Evolutionary conservation across 345 rosid species (phyloP).

Genomic region (Euphorbia peplus): DNA sequence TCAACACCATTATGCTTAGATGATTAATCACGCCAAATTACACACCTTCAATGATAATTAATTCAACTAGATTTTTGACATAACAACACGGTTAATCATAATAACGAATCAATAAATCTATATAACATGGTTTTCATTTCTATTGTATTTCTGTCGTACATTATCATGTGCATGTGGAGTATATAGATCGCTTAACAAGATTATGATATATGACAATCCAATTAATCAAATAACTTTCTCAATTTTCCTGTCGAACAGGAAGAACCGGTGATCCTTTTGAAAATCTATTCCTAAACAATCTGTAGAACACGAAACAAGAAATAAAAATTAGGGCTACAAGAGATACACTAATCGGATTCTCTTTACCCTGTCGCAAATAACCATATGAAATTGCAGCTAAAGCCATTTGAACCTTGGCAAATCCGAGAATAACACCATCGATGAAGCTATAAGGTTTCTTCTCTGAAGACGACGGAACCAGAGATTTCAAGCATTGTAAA

Average conservation of each 20-base stretch:
- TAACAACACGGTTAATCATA: too few relatives aligned
- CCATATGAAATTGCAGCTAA: not conserved
- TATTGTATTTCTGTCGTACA: not conserved
- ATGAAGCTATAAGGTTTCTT: conserved; percentile 1
- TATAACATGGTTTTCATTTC: not conserved
- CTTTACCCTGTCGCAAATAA: conserved; percentile 3
- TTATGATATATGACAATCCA: too few relatives aligned
- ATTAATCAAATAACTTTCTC: not conserved
- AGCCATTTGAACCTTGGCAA: conserved; percentile 10
- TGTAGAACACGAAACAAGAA: not conserved
- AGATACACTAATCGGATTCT: not conserved
- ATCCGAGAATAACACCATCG: not conserved
- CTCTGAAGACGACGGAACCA: conserved; percentile 1
- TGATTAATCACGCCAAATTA: too few relatives aligned
- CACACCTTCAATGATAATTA: too few relatives aligned
- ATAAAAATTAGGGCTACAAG: not conserved
- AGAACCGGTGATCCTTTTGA: not conserved
- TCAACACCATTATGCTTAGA: too few relatives aligned
- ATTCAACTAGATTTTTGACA: too few relatives aligned
- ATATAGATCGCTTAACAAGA: not conserved
- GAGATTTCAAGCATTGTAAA: conserved; percentile 6
- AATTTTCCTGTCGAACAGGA: not conserved
- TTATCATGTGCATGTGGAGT: too few relatives aligned
- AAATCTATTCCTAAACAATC: not conserved
- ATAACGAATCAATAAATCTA: not conserved